Conservation (phyloP, 768 basidiomycete species). For the Sarcodon sp. region DNA sequence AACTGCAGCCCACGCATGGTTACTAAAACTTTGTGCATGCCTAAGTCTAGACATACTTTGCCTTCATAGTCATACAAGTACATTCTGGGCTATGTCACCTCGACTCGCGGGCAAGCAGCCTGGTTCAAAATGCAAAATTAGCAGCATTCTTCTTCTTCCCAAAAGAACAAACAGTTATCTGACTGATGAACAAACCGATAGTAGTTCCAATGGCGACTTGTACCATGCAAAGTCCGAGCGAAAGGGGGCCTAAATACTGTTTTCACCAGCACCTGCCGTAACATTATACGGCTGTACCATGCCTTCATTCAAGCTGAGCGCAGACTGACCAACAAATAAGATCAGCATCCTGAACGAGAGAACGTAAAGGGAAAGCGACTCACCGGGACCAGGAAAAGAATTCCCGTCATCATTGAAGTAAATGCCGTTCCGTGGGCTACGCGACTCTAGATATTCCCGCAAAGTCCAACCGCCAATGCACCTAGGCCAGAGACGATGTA, state of each 20-base stretch:
- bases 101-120: no score
- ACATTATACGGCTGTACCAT: constrained; percentile 46
- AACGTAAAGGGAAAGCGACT: constrained; percentile 15
- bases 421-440: constrained; percentile 71
- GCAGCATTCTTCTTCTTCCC: constrained; percentile 62
- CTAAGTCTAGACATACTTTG: no score
- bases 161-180: constrained; percentile 68
- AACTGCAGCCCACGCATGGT: no score
- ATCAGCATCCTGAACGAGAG: background rate
- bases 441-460: constrained; percentile 75
- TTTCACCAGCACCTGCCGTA: constrained; percentile 30
- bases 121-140: constrained; percentile 56
- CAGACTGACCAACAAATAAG: constrained; percentile 34
- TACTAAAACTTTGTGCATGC: no score
- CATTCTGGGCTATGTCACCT: no score
- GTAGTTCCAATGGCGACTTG: constrained; percentile 79
- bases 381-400: constrained; percentile 83
- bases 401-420: constrained; percentile 87
- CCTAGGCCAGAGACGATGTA: constrained; percentile 72
- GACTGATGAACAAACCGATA: constrained; percentile 73
- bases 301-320: constrained; percentile 64
- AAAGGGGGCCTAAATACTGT: constrained; percentile 67
- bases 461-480: constrained; percentile 64
- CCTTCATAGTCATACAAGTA: no score
- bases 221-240: constrained; percentile 73